Conservation (phyloP, 2,329 filamentous ascomycete species). For the Pleomassaria siparia region DNA sequence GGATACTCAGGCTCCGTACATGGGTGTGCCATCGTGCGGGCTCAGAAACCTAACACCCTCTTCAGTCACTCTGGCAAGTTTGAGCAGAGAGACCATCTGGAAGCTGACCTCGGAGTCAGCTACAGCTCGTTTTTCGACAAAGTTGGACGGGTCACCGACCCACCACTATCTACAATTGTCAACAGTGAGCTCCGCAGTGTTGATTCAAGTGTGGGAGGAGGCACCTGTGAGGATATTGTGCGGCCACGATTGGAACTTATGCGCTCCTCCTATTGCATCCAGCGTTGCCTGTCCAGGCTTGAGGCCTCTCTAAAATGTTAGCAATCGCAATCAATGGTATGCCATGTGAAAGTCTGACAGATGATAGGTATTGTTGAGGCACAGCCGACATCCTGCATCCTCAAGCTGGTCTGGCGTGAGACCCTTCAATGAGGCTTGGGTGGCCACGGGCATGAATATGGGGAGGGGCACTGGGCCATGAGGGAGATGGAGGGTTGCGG, state of each 20-base stretch:
- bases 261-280: constrained; percentile 85
- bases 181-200: constrained; percentile 15
- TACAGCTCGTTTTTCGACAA: constrained; percentile 13
- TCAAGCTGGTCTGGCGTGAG: constrained; percentile 90
- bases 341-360: constrained; percentile 52
- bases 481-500: constrained; percentile 81
- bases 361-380: constrained; percentile 98
- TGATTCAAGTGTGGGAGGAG: constrained; percentile 6
- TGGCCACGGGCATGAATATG: constrained; percentile 98
- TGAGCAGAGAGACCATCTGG: constrained; percentile 96
- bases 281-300: constrained; percentile 92
- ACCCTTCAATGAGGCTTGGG: constrained; percentile 92
- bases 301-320: constrained; percentile 59
- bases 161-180: constrained; percentile 48
- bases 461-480: constrained; percentile 90
- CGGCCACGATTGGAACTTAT: constrained; percentile 92
- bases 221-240: constrained; percentile 84
- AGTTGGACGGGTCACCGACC: constrained; percentile 38
- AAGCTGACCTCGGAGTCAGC: constrained; percentile 63
- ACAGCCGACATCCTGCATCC: constrained; percentile 83
- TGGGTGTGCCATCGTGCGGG: constrained; percentile 90
- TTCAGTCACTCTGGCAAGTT: constrained; percentile 91
- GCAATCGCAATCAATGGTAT: neutral
- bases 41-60: constrained; percentile 95
- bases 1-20: constrained; percentile 54